Evolutionary conservation across 306 rosid genomes (phyloP).

Genomic region (Geum urbanum): DNA sequence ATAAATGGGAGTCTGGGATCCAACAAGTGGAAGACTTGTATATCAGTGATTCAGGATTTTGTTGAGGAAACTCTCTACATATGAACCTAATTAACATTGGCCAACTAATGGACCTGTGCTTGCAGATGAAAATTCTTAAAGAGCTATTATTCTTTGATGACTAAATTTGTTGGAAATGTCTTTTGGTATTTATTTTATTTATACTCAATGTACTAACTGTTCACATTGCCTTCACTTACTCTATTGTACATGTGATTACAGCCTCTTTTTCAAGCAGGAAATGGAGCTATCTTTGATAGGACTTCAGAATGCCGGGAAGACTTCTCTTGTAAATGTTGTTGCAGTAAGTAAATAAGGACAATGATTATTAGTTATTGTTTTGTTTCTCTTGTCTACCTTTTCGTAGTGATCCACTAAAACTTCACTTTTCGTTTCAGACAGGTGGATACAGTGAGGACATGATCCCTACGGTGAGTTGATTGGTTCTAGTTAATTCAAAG

Average conservation of each 20-base stretch:
- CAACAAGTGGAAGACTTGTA: background rate
- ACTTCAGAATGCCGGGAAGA: slow-evolving; percentile 92
- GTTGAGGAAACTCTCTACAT: no score
- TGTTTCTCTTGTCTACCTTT: slow-evolving; percentile 15
- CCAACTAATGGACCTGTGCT: background rate
- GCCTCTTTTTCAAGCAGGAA: slow-evolving; percentile 95
- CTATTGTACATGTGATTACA: slow-evolving; percentile 44
- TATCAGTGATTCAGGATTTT: background rate
- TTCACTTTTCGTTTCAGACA: slow-evolving; percentile 38
- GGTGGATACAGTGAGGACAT: slow-evolving; percentile 97
- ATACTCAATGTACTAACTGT: background rate
- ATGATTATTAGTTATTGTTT: slow-evolving; percentile 5
- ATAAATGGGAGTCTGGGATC: background rate
- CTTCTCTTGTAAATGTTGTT: slow-evolving; percentile 86
- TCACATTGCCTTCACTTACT: slow-evolving; percentile 16
- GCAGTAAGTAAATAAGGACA: slow-evolving; percentile 54
- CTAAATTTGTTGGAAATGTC: background rate
- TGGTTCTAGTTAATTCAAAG: background rate
- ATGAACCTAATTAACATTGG: background rate
- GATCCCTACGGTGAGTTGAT: slow-evolving; percentile 77
- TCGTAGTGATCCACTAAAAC: slow-evolving; percentile 13
- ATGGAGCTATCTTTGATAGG: slow-evolving; percentile 92
- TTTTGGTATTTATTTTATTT: background rate
- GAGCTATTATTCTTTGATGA: background rate
- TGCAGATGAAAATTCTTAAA: background rate